phyloP scores from a whole-genome alignment of 257 asterid genomes.

The Cordia subcordata region DNA sequence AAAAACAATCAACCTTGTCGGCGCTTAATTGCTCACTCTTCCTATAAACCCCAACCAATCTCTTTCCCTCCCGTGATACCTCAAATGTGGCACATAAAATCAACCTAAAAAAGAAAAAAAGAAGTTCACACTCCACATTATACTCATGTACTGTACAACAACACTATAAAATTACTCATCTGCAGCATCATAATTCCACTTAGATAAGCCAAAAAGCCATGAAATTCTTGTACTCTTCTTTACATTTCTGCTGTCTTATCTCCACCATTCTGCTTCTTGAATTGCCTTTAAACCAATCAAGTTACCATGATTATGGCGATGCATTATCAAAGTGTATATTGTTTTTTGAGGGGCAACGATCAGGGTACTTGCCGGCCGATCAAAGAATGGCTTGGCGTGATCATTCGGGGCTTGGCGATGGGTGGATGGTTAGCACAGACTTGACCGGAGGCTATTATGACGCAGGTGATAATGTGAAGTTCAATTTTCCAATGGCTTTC shows the following conservation, averaged over 20 bases:
- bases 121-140: background rate
- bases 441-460: slow-evolving; percentile 93
- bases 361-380: slow-evolving; percentile 77
- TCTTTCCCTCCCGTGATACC: slow-evolving; percentile 37
- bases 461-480: slow-evolving; percentile 95
- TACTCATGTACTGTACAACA: background rate
- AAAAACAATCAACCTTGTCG: slow-evolving; percentile 30
- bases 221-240: slow-evolving; percentile 15
- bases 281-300: slow-evolving; percentile 21
- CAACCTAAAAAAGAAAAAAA: no score
- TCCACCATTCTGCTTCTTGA: slow-evolving; percentile 13
- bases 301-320: slow-evolving; percentile 65
- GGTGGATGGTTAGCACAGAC: slow-evolving; percentile 51
- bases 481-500: slow-evolving; percentile 94
- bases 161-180: no score
- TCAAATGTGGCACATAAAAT: slow-evolving; percentile 18
- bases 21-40: no score
- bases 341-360: slow-evolving; percentile 90
- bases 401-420: slow-evolving; percentile 82
- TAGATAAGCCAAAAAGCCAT: slow-evolving; percentile 10
- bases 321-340: slow-evolving; percentile 78
- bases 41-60: slow-evolving; percentile 1
- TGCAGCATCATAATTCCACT: background rate
- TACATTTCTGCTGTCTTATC: slow-evolving; percentile 7
- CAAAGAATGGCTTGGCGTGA: slow-evolving; percentile 87